Percentiles rank a stretch among this genome's conserved stretches.
These are phyloP conservation scores for Populus hybrid DNA, from an alignment of 441 rosid species.

Conservation along the genomic window DNA sequence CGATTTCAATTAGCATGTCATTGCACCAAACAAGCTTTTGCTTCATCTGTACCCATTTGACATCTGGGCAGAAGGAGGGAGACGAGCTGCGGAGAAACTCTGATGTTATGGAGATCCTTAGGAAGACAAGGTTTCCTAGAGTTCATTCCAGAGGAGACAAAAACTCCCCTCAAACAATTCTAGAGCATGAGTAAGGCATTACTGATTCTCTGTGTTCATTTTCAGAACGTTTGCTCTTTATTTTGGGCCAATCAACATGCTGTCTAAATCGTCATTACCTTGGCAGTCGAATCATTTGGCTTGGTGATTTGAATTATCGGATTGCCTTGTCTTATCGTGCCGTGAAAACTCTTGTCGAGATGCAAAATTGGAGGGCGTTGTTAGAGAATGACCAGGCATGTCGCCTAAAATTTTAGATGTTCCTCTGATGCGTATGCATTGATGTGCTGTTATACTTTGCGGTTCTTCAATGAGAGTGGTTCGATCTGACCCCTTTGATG, in stretches of 20 bases:
- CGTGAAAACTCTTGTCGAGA: slow-evolving; percentile 97
- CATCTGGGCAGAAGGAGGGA: slow-evolving; percentile 98
- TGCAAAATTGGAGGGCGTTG: slow-evolving; percentile 91
- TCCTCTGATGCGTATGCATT: not conserved
- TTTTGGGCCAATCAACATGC: not conserved
- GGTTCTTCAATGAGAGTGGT: not conserved
- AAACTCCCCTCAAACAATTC: slow-evolving; percentile 82
- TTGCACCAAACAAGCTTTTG: slow-evolving; percentile 96
- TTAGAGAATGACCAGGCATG: slow-evolving; percentile 93
- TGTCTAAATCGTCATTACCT: slow-evolving; percentile 15
- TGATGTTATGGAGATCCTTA: slow-evolving; percentile 94
- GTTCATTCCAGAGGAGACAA: slow-evolving; percentile 61
- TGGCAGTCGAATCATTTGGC: slow-evolving; percentile 88
- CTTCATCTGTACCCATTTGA: slow-evolving; percentile 96
- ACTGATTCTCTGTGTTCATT: not conserved
- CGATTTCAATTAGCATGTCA: slow-evolving; percentile 97
- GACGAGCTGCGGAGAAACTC: slow-evolving; percentile 94
- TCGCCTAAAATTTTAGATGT: slow-evolving; percentile 14
- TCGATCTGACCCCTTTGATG: slow-evolving; percentile 22
- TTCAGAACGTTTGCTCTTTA: not conserved
- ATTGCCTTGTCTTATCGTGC: slow-evolving; percentile 81
- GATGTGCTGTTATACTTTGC: not conserved
- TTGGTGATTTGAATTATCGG: slow-evolving; percentile 96
- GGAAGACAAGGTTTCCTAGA: slow-evolving; percentile 92
- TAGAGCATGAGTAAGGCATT: slow-evolving; percentile 80